These are phyloP conservation scores for Cordyceps fumosorosea DNA, from an alignment of 2,329 filamentous ascomycete species.

Conservation along the genomic window DNA sequence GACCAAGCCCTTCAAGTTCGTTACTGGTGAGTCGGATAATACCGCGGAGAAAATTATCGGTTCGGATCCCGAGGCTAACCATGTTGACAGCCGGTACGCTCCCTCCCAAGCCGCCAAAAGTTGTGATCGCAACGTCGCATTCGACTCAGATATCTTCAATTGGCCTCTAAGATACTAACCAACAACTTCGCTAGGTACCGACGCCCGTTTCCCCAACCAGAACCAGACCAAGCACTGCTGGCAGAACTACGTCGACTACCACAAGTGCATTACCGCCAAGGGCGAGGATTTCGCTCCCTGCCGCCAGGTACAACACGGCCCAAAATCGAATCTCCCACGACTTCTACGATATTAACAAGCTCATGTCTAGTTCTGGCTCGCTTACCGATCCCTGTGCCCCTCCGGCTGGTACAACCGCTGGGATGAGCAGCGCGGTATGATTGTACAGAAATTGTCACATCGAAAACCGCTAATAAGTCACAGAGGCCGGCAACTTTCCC, in stretches of 20 bases:
- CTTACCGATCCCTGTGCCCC: conserved; percentile 96
- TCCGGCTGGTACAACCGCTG: conserved; percentile 89
- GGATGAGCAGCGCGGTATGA: conserved; percentile 92
- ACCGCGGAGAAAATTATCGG: conserved; percentile 26
- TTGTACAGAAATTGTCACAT: conserved; percentile 17
- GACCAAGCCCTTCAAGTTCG: conserved; percentile 99
- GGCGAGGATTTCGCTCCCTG: conserved; percentile 97
- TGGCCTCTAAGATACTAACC: conserved; percentile 14
- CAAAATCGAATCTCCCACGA: neutral
- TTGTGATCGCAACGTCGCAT: conserved; percentile 16
- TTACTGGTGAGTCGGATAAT: conserved; percentile 71
- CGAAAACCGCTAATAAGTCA: conserved; percentile 24
- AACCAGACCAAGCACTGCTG: conserved; percentile 99
- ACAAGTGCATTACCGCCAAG: conserved; percentile 99
- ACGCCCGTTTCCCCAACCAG: conserved; percentile 97
- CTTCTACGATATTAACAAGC: neutral
- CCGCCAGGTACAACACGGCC: conserved; percentile 66
- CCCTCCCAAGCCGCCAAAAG: conserved; percentile 15
- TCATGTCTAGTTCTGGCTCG: conserved; percentile 78
- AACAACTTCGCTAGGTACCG: conserved; percentile 63
- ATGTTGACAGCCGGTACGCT: conserved; percentile 38
- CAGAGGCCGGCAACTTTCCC: conserved; percentile 64
- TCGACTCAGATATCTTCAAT: conserved; percentile 23
- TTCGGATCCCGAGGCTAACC: conserved; percentile 36
- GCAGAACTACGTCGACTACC: conserved; percentile 99